Base-by-base conservation (phyloP, 2,329 filamentous ascomycete genomes). In the Canariomyces notabilis region DNA sequence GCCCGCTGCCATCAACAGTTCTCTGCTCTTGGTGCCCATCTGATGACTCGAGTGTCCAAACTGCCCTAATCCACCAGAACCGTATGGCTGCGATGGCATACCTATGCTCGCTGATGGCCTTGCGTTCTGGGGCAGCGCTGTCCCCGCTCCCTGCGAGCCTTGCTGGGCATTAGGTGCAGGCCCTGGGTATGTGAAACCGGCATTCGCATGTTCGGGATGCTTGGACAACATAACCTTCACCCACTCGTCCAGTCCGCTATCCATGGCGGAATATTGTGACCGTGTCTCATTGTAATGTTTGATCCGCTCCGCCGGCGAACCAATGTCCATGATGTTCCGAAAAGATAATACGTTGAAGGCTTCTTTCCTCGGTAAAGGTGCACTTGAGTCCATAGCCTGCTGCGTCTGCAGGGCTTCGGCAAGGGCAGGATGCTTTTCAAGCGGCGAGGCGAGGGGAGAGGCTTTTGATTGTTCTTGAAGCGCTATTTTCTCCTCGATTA, bases 11-110 rank as follows among this genome's bases (percentile, higher is more conserved):
- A 93, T 87, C 62, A 96, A 76, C 21, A 96, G 71, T 59, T 94
- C 89, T 70, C 95, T 96, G 64, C 90, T 83, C 71, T 90, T 91
- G 32, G 83, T 78, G 57, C 88, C 85, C 63, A 90, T 79, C 60
- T 85, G 80, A 54, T 77, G 73, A 50, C 76, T 68, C 39, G 79
- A 79, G 48, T 74, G 70, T 34, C 73, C 73, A 55, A 79, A 74
- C 29, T 74, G 70, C 35, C 73, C 73, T 54, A 79, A 74, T 26
- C 70, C 65, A 59, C 69, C 70, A 39, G 65, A 59, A 22, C 66
- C 60, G 39, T 72, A 68, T 37, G 65, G 63, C 6, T 64, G 59
- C 33, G 61, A 58, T 16, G 69, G 59, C 33, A 68, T 67, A 47
- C 61, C 67, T 51, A 67, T 69, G 50, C 57, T 63, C 52, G 46